These are phyloP conservation scores for Termitomyces sp. DNA, from an alignment of 768 basidiomycete genomes.

Conservation along the genomic window DNA sequence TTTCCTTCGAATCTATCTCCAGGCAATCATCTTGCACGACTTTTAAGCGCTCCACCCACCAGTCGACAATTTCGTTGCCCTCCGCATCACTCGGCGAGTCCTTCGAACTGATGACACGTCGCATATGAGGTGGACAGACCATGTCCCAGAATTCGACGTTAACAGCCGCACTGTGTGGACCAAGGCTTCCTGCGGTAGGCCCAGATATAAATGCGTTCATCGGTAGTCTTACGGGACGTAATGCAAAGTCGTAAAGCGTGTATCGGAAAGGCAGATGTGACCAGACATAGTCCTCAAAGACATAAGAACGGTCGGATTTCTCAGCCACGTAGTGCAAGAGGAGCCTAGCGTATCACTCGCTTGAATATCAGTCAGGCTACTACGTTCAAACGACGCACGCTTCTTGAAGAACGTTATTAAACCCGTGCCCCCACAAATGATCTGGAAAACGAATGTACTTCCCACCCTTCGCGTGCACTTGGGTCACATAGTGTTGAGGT, in stretches of 20 bases:
- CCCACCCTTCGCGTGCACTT: conserved; percentile 11
- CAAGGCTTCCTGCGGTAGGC: conserved; percentile 49
- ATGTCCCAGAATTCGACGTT: conserved; percentile 46
- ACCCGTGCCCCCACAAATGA: conserved; percentile 58
- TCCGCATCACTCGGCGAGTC: conserved; percentile 34
- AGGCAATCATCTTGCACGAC: conserved; percentile 38
- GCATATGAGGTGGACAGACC: conserved; percentile 39
- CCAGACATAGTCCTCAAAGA: conserved; percentile 65
- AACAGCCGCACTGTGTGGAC: conserved; percentile 34
- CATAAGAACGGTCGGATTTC: conserved; percentile 47
- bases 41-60: conserved; percentile 45
- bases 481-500: conserved; percentile 20
- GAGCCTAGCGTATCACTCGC: conserved; percentile 27
- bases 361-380: background rate
- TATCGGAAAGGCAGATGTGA: conserved; percentile 52
- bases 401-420: conserved; percentile 64
- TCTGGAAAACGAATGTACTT: conserved; percentile 49
- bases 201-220: conserved; percentile 59
- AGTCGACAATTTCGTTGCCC: conserved; percentile 41
- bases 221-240: conserved; percentile 51
- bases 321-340: conserved; percentile 53
- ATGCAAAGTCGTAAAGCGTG: conserved; percentile 50
- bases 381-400: conserved; percentile 29
- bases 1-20: conserved; percentile 37
- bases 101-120: conserved; percentile 32